These are phyloP conservation scores for Orychophragmus violaceus DNA, from an alignment of 345 rosid genomes.

Conservation along the genomic window DNA sequence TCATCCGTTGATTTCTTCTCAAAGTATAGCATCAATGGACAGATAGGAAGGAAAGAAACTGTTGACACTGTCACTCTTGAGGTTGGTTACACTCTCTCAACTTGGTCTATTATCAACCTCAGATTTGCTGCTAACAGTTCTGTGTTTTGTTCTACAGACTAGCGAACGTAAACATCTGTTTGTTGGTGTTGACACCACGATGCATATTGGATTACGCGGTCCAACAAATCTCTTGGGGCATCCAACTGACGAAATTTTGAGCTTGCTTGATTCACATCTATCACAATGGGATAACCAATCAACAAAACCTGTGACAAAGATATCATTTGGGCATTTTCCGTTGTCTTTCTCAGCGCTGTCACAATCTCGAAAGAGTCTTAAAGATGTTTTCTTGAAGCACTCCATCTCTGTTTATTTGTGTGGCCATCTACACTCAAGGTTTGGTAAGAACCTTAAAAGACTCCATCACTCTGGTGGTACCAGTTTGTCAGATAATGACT, in stretches of 20 bases:
- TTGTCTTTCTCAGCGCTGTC: slow-evolving; percentile 76
- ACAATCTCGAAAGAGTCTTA: slow-evolving; percentile 51
- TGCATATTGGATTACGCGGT: slow-evolving; percentile 71
- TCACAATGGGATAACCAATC: slow-evolving; percentile 70
- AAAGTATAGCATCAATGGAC: slow-evolving; percentile 74
- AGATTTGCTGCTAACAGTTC: slow-evolving; percentile 3
- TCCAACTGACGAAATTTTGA: slow-evolving; percentile 72
- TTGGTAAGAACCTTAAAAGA: slow-evolving; percentile 88
- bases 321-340: slow-evolving; percentile 91
- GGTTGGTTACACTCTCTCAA: slow-evolving; percentile 40
- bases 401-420: slow-evolving; percentile 80
- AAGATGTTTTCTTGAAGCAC: slow-evolving; percentile 75
- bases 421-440: slow-evolving; percentile 81
- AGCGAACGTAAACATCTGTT: slow-evolving; percentile 60
- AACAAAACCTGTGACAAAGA: slow-evolving; percentile 59
- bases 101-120: not conserved
- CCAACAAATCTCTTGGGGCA: slow-evolving; percentile 97
- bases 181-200: slow-evolving; percentile 84
- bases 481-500: slow-evolving; percentile 36
- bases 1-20: slow-evolving; percentile 75
- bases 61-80: slow-evolving; percentile 65
- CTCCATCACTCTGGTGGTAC: slow-evolving; percentile 44
- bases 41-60: slow-evolving; percentile 45
- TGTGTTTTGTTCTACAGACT: slow-evolving; percentile 40
- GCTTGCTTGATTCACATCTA: slow-evolving; percentile 48